phyloP scores from a whole-genome alignment of 2,329 filamentous ascomycete species.

The Clarireedia paspali region DNA sequence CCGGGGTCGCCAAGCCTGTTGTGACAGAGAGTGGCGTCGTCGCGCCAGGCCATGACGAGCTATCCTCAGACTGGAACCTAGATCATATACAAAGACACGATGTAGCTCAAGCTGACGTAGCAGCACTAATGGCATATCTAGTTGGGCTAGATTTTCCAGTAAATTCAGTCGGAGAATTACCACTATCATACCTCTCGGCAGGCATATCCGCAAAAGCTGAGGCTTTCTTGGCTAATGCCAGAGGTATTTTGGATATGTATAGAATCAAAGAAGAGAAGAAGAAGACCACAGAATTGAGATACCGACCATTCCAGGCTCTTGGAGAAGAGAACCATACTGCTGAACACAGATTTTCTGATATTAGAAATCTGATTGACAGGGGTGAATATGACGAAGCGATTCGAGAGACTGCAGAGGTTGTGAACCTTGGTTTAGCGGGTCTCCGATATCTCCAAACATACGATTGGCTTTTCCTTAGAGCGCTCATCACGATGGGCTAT shows the following conservation, averaged over 20 bases:
- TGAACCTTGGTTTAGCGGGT: conserved; percentile 70
- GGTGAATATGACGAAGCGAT: conserved; percentile 72
- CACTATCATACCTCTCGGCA: conserved; percentile 72
- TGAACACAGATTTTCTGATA: conserved; percentile 58
- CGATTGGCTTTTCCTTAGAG: conserved; percentile 92
- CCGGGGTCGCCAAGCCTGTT: conserved; percentile 73
- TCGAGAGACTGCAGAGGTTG: conserved; percentile 65
- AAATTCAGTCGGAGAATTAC: conserved; percentile 91
- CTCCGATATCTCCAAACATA: conserved; percentile 94
- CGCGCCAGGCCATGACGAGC: conserved; percentile 81
- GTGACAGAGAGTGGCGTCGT: conserved; percentile 41
- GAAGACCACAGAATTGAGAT: conserved; percentile 65
- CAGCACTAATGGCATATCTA: conserved; percentile 91
- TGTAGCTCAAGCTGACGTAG: conserved; percentile 88
- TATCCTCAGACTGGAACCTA: conserved; percentile 83
- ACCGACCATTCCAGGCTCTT: conserved; percentile 66
- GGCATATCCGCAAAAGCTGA: conserved; percentile 69
- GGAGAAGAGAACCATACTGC: conserved; percentile 58
- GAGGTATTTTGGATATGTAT: conserved; percentile 91
- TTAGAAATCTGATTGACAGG: conserved; percentile 58
- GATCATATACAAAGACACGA: conserved; percentile 78
- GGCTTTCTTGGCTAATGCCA: conserved; percentile 76
- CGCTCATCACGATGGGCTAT: conserved; percentile 83
- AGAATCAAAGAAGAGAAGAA: conserved; percentile 86
- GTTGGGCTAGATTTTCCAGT: conserved; percentile 83